Evolutionary conservation across 2,329 filamentous ascomycete genomes (phyloP), one percentile per base, ranked within the genome.

Genomic region (Biscogniauxia sp.): DNA sequence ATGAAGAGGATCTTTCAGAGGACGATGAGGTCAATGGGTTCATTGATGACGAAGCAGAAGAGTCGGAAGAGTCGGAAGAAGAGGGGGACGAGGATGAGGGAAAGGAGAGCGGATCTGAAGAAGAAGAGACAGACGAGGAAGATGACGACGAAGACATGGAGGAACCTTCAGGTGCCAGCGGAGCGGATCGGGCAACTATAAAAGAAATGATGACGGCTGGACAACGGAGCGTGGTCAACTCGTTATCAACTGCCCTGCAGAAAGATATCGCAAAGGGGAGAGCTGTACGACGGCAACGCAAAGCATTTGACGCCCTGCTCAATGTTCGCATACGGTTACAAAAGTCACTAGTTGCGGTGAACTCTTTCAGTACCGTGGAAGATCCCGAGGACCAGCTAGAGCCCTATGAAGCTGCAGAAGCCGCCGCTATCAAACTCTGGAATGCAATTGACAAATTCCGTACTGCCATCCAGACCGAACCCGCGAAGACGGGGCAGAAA

Each of bases 271-370:
- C 88, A 51, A 98, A 98, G 76, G 95, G 95, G 13, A 78, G 84
- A 58, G 94, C 94, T 0, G 91, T 99, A 45, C 94, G 93, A 69
- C 82, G 88, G 60, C 95, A 99, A 77, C 87, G 93, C 56, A 89
- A 88, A 63, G 87, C 89, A 0, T 99, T 97, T 71, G 94, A 98
- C 68, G 86, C 91, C 0, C 84, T 98, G 0, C 83, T 99, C 32
- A 96, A 97, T 76, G 85, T 93, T 15, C 88, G 95, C 20, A 97
- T 99, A 71, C 91, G 94, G 62, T 79, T 99, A 19, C 96, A 99
- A 75, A 98, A 97, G 75, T 92, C 91, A 1, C 78, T 99, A 15
- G 84, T 95, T 17, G 88, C 91, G 0, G 85, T 89, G 25, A 97
- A 97, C 74, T 89, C 92, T 0, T 80, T 96, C 50, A 75, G 82